Evolutionary conservation across 164 flowering plant genomes (phyloP), one percentile per base, ranked within the genome.

Genomic region (Pachysandra terminalis): DNA sequence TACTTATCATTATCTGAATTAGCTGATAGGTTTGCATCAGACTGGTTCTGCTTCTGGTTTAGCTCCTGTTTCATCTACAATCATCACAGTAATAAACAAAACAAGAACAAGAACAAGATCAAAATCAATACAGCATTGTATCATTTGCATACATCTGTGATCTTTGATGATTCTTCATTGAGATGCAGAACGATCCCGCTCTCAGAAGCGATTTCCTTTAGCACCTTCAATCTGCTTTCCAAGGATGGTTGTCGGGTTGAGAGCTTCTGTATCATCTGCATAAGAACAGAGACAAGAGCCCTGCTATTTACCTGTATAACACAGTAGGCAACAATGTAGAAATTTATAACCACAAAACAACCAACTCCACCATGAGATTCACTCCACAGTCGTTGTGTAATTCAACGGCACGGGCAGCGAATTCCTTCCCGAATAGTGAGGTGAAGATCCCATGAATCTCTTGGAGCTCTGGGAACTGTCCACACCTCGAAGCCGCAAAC

Each of bases 401-500:
- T 57, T 95, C 97, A 69, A 77, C 73, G 26, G 92, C 86, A 21
- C 87, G 75, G 59, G 78, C 82, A 49, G 80, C 79, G 65, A 95
- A 90, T 23, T 90, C 97, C 70, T 80, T 91, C 69, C 98, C 97
- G 66, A 67, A 95, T 14, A 81, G 79, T 10, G 87, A 71, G 0
- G 81, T 72, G 65, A 95, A 77, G 52, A 83, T 65, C 0, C 61
- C 40, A 8, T 93, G 96, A 65, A 93, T 81, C 77, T 90, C 85
- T 67, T 77, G 88, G 52, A 95, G 86, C 75, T 95, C 98, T 1
- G 97, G 97, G 45, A 87, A 83, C 9, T 92, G 96, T 25, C 97
- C 97, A 60, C 90, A 84, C 69, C 98, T 91, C 0, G 97, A 82
- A 40, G 93, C 69, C 0, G 91, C 97, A 69, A 68, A 92, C 9